Evolutionary conservation across 2,329 filamentous ascomycete species (phyloP).

Genomic region (Penicillium sp.): DNA sequence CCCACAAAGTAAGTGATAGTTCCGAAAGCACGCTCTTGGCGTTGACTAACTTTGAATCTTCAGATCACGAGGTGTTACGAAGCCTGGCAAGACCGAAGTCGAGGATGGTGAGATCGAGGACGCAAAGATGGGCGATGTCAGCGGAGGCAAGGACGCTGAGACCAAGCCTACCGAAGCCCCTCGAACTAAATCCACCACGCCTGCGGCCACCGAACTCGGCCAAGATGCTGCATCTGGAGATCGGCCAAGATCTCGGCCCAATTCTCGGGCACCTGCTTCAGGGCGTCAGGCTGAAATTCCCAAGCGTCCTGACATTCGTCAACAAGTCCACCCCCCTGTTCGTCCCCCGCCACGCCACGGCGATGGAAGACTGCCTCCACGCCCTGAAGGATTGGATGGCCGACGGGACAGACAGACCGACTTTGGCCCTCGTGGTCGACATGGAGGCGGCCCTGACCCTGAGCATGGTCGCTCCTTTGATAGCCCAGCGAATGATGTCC

Average conservation of each 20-base stretch:
- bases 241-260: conserved; percentile 25
- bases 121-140: conserved; percentile 43
- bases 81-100: conserved; percentile 38
- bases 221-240: conserved; percentile 8
- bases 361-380: conserved; percentile 40
- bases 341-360: conserved; percentile 37
- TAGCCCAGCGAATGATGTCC: conserved; percentile 31
- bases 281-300: conserved; percentile 35
- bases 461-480: conserved; percentile 42
- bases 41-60: conserved; percentile 23
- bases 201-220: conserved; percentile 8
- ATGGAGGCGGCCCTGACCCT: conserved; percentile 39
- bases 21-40: not conserved
- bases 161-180: conserved; percentile 8
- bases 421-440: conserved; percentile 37
- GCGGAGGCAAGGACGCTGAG: conserved; percentile 21
- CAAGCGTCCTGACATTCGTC: conserved; percentile 41
- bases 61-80: conserved; percentile 33
- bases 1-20: conserved; percentile 37
- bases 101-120: conserved; percentile 52
- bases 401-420: conserved; percentile 43
- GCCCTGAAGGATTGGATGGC: conserved; percentile 42
- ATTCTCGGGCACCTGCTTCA: conserved; percentile 31
- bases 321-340: conserved; percentile 40
- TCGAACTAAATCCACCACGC: conserved; percentile 10